These are phyloP conservation scores for Rutstroemia sp. DNA, from an alignment of 2,329 filamentous ascomycete genomes.

Conservation along the genomic window DNA sequence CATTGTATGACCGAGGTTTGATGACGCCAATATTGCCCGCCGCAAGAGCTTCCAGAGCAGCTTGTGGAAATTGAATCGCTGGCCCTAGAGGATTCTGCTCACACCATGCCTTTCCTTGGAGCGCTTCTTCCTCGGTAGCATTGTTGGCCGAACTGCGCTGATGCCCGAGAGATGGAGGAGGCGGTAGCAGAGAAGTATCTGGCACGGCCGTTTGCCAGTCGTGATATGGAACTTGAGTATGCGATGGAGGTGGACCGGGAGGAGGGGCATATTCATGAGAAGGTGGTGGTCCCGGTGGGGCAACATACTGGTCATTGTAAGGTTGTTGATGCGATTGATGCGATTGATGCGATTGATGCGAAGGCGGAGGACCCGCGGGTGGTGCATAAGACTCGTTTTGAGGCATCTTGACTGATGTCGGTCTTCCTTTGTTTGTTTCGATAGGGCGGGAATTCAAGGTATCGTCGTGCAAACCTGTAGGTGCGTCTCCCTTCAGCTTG, in stretches of 20 bases:
- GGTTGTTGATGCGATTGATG: slow-evolving; percentile 13
- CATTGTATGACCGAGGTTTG: slow-evolving; percentile 41
- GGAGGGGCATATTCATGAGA: slow-evolving; percentile 34
- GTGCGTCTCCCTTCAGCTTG: slow-evolving; percentile 21
- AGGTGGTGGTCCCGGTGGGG: slow-evolving; percentile 24
- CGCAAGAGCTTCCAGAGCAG: slow-evolving; percentile 40
- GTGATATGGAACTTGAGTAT: slow-evolving; percentile 38
- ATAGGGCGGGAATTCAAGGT: slow-evolving; percentile 21
- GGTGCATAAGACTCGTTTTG: slow-evolving; percentile 25
- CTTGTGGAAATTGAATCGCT: slow-evolving; percentile 43
- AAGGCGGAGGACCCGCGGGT: slow-evolving; percentile 23
- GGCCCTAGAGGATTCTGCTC: slow-evolving; percentile 47
- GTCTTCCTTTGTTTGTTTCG: slow-evolving; percentile 13
- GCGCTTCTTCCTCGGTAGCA: slow-evolving; percentile 55
- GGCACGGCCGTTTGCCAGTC: slow-evolving; percentile 66
- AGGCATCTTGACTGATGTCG: slow-evolving; percentile 21
- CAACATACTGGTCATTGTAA: slow-evolving; percentile 13
- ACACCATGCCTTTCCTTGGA: slow-evolving; percentile 61
- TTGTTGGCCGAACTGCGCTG: slow-evolving; percentile 63
- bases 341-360: slow-evolving; percentile 12
- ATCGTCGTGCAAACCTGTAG: slow-evolving; percentile 7
- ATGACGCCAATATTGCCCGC: slow-evolving; percentile 47
- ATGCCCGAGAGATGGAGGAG: slow-evolving; percentile 61
- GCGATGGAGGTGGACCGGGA: slow-evolving; percentile 31
- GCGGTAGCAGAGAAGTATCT: slow-evolving; percentile 65